Conservation (phyloP, 768 basidiomycete genomes). For the Tephrocybe sp. region DNA sequence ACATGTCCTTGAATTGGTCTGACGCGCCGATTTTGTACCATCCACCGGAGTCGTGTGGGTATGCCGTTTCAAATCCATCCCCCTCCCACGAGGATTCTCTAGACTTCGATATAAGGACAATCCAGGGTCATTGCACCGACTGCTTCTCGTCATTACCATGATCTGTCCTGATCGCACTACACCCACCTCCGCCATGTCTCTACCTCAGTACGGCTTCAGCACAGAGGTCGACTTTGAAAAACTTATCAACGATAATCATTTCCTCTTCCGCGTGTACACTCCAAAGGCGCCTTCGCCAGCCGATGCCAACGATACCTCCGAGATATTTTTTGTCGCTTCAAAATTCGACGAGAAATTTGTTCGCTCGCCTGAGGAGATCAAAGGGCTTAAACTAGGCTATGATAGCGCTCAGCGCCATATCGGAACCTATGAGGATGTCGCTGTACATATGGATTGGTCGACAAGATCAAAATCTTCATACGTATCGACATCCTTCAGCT, state of each 20-base stretch:
- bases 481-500: slow-evolving; percentile 77
- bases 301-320: slow-evolving; percentile 47
- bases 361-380: slow-evolving; percentile 30
- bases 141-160: slow-evolving; percentile 1
- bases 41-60: not conserved
- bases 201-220: slow-evolving; percentile 77
- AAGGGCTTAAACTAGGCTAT: too few species aligned
- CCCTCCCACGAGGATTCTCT: slow-evolving; percentile 29
- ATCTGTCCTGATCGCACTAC: slow-evolving; percentile 18
- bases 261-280: slow-evolving; percentile 79
- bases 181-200: slow-evolving; percentile 21
- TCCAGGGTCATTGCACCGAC: not conserved
- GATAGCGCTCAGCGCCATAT: slow-evolving; percentile 6
- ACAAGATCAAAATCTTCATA: slow-evolving; percentile 68
- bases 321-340: slow-evolving; percentile 69
- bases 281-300: slow-evolving; percentile 59
- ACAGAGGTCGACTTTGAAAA: slow-evolving; percentile 57
- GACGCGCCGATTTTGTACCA: not conserved
- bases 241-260: slow-evolving; percentile 62
- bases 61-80: slow-evolving; percentile 27
- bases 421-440: slow-evolving; percentile 58
- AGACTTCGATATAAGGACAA: slow-evolving; percentile 19
- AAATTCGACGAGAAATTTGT: slow-evolving; percentile 53
- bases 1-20: slow-evolving; percentile 2
- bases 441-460: slow-evolving; percentile 74